These are phyloP conservation scores for Verticillium albo-atrum DNA, from an alignment of 2,329 filamentous ascomycete genomes.

Conservation along the genomic window DNA sequence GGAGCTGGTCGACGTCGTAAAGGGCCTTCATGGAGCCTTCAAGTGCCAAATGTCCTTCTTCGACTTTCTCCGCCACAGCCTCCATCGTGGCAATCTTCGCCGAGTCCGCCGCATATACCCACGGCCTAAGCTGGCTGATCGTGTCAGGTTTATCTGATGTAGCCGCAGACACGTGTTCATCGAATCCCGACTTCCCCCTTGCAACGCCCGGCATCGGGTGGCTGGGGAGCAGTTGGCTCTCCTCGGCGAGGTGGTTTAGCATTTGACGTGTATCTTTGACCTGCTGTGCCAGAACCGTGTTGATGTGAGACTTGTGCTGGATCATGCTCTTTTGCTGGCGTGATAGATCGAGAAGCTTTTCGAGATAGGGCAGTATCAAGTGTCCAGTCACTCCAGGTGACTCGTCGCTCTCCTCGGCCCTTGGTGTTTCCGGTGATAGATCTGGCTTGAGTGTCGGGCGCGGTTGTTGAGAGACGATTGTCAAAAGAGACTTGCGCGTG, in stretches of 20 bases:
- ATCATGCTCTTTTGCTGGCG: conserved; percentile 54
- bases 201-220: conserved; percentile 37
- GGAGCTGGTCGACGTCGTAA: conserved; percentile 42
- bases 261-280: conserved; percentile 44
- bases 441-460: conserved; percentile 19
- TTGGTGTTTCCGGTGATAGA: conserved; percentile 5
- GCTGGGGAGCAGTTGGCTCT: conserved; percentile 56
- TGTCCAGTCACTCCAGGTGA: conserved; percentile 25
- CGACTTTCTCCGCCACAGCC: conserved; percentile 53
- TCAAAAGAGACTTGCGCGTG: conserved; percentile 43
- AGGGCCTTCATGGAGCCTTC: conserved; percentile 47
- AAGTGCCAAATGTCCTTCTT: conserved; percentile 52
- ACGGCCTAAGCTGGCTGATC: conserved; percentile 44
- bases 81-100: conserved; percentile 57
- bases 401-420: neutral
- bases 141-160: conserved; percentile 33
- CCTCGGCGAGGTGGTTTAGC: conserved; percentile 52
- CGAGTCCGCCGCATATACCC: conserved; percentile 56
- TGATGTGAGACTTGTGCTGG: conserved; percentile 54
- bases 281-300: conserved; percentile 43
- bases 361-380: conserved; percentile 53
- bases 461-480: conserved; percentile 27
- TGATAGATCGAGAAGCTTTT: conserved; percentile 46
- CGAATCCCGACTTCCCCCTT: conserved; percentile 34
- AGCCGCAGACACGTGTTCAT: conserved; percentile 33